phyloP scores from a whole-genome alignment of 1,284 basidiomycete species.

The Rhodofomes roseus region DNA sequence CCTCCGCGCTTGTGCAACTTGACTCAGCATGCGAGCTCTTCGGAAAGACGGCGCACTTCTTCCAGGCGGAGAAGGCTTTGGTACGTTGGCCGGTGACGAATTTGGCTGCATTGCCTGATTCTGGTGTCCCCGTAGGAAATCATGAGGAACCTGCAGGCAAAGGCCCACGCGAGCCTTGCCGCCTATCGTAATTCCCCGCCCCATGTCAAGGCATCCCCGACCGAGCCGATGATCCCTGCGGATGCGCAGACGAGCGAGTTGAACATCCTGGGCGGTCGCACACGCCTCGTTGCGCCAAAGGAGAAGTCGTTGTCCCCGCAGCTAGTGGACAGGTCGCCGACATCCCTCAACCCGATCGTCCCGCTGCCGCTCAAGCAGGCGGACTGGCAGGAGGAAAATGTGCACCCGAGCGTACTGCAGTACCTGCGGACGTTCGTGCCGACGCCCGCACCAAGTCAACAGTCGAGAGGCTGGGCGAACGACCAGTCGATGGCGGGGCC shows the following conservation, averaged over 20 bases:
- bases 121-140: no score
- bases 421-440: conserved; percentile 59
- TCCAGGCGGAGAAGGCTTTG: conserved; percentile 66
- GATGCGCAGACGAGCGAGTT: conserved; percentile 64
- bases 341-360: conserved; percentile 57
- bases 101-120: no score
- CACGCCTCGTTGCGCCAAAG: conserved; percentile 64
- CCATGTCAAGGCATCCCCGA: conserved; percentile 37
- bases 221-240: conserved; percentile 45
- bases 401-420: conserved; percentile 59
- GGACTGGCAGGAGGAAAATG: conserved; percentile 25
- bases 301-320: conserved; percentile 46
- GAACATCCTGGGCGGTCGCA: conserved; percentile 65
- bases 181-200: conserved; percentile 58
- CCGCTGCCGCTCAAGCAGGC: conserved; percentile 30
- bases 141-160: conserved; percentile 51
- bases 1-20: conserved; percentile 71
- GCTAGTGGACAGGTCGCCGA: conserved; percentile 61
- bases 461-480: conserved; percentile 13
- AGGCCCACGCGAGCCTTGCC: conserved; percentile 61
- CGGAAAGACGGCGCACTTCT: conserved; percentile 63
- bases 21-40: conserved; percentile 78
- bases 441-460: conserved; percentile 6
- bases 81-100: conserved; percentile 43
- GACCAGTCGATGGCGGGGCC: conserved; percentile 6